Percentiles rank a stretch among this genome's conserved stretches.
Conservation (phyloP, 257 asterid genomes). For the Capsicum baccatum region DNA sequence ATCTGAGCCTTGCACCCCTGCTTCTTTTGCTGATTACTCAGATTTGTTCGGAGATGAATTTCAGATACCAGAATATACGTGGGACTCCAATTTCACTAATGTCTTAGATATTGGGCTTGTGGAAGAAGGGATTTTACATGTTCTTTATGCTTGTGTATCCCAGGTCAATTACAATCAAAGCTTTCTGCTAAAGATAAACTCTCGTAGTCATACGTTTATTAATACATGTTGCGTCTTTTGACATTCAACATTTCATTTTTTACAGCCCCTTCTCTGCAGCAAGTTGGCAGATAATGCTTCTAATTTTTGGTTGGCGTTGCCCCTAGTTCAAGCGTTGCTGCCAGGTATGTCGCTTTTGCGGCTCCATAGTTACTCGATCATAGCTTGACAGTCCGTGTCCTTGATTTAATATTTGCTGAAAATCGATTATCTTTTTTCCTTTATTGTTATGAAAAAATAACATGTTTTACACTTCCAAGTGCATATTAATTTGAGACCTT, state of each 20-base stretch:
- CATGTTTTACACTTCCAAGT: background rate
- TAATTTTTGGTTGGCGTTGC: conserved; percentile 83
- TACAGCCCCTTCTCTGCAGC: conserved; percentile 83
- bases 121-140: conserved; percentile 95
- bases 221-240: conserved; percentile 25
- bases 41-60: conserved; percentile 86
- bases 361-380: background rate
- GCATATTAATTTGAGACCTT: conserved; percentile 18
- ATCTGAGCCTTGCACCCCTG: conserved; percentile 47
- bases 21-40: conserved; percentile 65
- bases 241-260: conserved; percentile 33
- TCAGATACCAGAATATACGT: conserved; percentile 57
- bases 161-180: conserved; percentile 65
- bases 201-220: background rate
- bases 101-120: conserved; percentile 75
- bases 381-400: background rate
- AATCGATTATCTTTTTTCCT: background rate
- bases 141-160: conserved; percentile 91
- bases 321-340: conserved; percentile 89
- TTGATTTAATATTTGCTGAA: background rate
- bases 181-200: conserved; percentile 15
- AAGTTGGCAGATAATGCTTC: conserved; percentile 80
- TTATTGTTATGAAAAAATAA: background rate
- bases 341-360: conserved; percentile 59
- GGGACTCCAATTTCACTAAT: conserved; percentile 64